Conservation (phyloP, 208 protist species). For the Pavlovales sp. region DNA sequence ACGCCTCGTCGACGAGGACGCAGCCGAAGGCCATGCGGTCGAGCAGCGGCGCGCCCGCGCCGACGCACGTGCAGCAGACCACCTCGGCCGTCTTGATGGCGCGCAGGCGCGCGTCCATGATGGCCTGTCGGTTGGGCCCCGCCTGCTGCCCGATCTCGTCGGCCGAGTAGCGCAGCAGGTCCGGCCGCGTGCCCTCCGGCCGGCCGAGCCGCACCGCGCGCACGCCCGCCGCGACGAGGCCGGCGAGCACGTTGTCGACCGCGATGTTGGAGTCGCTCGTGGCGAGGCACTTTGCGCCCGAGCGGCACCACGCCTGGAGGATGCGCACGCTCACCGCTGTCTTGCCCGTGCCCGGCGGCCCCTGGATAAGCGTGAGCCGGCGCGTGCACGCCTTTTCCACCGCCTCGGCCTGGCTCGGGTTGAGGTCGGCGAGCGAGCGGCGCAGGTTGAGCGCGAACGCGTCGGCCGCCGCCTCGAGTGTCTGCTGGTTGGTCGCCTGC, state of each 20-base stretch:
- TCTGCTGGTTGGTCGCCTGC: too few relatives aligned
- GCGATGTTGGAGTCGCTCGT: conserved; percentile 8
- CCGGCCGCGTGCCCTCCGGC: conserved; percentile 11
- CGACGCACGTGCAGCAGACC: conserved; percentile 46
- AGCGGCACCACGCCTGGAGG: not conserved
- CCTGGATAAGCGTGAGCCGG: conserved; percentile 9
- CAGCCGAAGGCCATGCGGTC: conserved; percentile 44
- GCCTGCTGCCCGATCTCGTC: conserved; percentile 10
- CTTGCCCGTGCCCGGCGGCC: conserved; percentile 32
- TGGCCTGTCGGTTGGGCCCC: not conserved
- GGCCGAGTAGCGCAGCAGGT: conserved; percentile 9
- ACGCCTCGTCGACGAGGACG: conserved; percentile 82
- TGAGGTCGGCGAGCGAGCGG: not conserved
- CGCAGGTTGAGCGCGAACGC: too few relatives aligned
- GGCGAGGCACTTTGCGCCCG: not conserved
- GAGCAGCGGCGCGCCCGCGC: conserved; percentile 15
- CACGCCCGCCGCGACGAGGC: not conserved
- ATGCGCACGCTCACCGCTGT: not conserved
- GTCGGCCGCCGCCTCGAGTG: too few relatives aligned
- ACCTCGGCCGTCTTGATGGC: conserved; percentile 23
- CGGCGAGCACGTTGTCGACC: not conserved
- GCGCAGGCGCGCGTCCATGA: not conserved
- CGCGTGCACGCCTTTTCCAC: not conserved
- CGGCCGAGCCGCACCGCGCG: conserved; percentile 12
- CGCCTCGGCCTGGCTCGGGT: not conserved